Percentiles rank a stretch among this genome's conserved stretches.
Evolutionary conservation across 768 basidiomycete genomes (phyloP).

Genomic region (Hygrocybe punicea): DNA sequence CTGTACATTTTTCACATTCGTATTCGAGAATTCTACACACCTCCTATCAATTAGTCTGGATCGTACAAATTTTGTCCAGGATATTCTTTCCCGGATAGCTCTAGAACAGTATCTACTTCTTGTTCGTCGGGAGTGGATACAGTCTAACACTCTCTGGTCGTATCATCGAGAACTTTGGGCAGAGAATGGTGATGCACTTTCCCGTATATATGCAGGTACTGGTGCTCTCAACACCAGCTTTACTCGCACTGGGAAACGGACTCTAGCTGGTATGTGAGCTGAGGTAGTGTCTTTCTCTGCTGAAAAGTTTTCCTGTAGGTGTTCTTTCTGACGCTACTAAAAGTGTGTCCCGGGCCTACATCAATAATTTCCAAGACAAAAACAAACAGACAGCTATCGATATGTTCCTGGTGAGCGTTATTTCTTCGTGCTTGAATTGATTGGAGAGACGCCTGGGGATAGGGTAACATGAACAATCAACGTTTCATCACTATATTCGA

Average conservation of each 20-base stretch:
- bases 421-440: neutral
- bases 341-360: conserved; percentile 92
- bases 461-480: conserved; percentile 94
- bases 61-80: conserved; percentile 96
- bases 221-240: conserved; percentile 94
- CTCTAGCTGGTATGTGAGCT: conserved; percentile 63
- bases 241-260: conserved; percentile 91
- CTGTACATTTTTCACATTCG: conserved; percentile 13
- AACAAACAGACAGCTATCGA: conserved; percentile 93
- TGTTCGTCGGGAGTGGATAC: conserved; percentile 72
- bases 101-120: conserved; percentile 81
- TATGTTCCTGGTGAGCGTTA: conserved; percentile 76
- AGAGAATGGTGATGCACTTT: conserved; percentile 91
- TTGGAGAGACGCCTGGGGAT: conserved; percentile 7
- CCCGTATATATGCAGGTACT: conserved; percentile 91
- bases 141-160: conserved; percentile 68
- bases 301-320: conserved; percentile 42
- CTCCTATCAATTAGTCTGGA: conserved; percentile 62
- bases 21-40: conserved; percentile 6
- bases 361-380: conserved; percentile 97
- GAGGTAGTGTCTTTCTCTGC: conserved; percentile 5
- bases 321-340: conserved; percentile 96
- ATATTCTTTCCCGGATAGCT: conserved; percentile 80
- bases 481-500: conserved; percentile 88
- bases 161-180: conserved; percentile 95